Evolutionary conservation across 306 rosid genomes (phyloP).

Genomic region (Psophocarpus tetragonolobus): DNA sequence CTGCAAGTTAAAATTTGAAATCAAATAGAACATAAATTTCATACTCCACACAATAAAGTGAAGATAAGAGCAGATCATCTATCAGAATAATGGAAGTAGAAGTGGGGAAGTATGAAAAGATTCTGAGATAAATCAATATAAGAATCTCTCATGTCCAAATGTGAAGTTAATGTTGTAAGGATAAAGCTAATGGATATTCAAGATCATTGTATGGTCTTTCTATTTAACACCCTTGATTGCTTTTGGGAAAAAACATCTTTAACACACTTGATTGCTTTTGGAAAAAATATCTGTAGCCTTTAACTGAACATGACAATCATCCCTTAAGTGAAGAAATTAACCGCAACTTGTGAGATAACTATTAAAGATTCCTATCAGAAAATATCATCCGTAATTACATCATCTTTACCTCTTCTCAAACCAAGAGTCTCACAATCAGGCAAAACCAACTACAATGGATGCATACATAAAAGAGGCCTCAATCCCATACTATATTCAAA

Average conservation of each 20-base stretch:
- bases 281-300: slow-evolving; percentile 12
- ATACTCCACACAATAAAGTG: not conserved
- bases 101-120: not conserved
- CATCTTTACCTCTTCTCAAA: slow-evolving; percentile 10
- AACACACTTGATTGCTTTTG: slow-evolving; percentile 5
- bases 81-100: not conserved
- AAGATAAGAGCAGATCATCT: slow-evolving; percentile 8
- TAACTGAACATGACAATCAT: slow-evolving; percentile 1
- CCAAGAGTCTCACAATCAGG: slow-evolving; percentile 1
- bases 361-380: not conserved
- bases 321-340: not conserved
- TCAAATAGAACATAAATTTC: slow-evolving; percentile 13
- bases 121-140: not conserved
- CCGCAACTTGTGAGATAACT: not conserved
- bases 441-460: slow-evolving; percentile 25
- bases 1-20: slow-evolving; percentile 58
- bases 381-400: not conserved
- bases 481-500: slow-evolving; percentile 3
- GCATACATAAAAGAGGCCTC: not conserved
- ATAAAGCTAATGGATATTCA: slow-evolving; percentile 6
- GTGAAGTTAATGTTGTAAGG: not conserved
- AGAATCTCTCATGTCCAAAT: not conserved
- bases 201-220: slow-evolving; percentile 15
- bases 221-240: slow-evolving; percentile 5
- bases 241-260: too few species aligned